Conservation (phyloP, 164 flowering plant species). For the Vitis cinerea region DNA sequence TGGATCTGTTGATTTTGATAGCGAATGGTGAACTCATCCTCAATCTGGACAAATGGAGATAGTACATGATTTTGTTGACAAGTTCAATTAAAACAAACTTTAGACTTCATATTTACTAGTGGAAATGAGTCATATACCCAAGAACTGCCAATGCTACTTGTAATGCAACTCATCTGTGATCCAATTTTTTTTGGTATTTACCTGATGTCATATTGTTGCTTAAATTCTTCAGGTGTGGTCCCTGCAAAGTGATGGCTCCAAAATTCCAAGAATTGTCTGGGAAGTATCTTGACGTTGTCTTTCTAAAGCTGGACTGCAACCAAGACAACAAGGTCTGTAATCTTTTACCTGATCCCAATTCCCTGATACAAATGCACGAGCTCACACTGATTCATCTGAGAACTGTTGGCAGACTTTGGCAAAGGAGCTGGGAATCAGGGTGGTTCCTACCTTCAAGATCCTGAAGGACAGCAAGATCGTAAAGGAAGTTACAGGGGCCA, state of each 20-base stretch:
- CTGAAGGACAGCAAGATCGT: constrained; percentile 68
- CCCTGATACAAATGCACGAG: not conserved
- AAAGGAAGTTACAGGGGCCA: constrained; percentile 91
- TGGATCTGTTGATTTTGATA: too few relatives aligned
- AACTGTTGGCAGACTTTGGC: constrained; percentile 69
- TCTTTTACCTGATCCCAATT: not conserved
- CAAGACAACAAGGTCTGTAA: constrained; percentile 77
- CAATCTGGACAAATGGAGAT: too few relatives aligned
- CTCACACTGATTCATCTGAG: constrained; percentile 9
- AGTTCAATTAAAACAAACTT: not conserved
- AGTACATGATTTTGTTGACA: not conserved
- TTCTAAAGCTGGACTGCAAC: constrained; percentile 92
- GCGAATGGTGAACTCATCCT: too few relatives aligned
- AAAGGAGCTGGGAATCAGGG: constrained; percentile 87
- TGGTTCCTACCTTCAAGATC: constrained; percentile 96
- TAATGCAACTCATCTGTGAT: not conserved
- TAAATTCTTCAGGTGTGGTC: constrained; percentile 76
- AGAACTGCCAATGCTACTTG: too few relatives aligned
- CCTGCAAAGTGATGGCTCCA: constrained; percentile 93
- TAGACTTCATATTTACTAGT: not conserved
- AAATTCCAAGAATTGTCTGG: constrained; percentile 62
- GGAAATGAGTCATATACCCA: not conserved
- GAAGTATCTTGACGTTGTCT: constrained; percentile 72
- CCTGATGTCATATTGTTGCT: not conserved
- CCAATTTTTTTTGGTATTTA: not conserved